phyloP scores from a whole-genome alignment of 75 land plant genomes.

The Sequoia sempervirens region DNA sequence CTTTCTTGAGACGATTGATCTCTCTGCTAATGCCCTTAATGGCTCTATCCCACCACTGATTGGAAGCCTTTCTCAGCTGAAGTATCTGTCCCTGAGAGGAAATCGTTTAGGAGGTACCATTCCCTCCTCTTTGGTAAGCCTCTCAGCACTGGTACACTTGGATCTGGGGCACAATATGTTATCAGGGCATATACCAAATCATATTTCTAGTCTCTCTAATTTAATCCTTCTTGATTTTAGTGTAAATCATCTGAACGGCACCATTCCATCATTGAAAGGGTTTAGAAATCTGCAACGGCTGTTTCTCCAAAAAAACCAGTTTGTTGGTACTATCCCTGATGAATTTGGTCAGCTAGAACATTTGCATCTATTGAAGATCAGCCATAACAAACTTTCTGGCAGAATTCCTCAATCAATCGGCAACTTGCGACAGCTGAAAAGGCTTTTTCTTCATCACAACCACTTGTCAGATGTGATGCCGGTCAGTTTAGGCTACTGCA shows the following conservation, averaged over 20 bases:
- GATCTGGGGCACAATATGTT: conserved; percentile 23
- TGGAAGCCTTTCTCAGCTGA: conserved; percentile 5
- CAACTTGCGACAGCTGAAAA: conserved; percentile 10
- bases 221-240: conserved; percentile 44
- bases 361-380: conserved; percentile 25
- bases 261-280: conserved; percentile 29
- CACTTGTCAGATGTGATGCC: conserved; percentile 23
- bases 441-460: conserved; percentile 27
- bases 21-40: conserved; percentile 12
- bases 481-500: conserved; percentile 17
- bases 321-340: conserved; percentile 16
- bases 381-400: conserved; percentile 32
- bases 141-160: conserved; percentile 19
- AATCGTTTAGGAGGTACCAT: conserved; percentile 18
- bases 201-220: conserved; percentile 21
- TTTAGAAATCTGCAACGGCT: conserved; percentile 17
- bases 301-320: conserved; percentile 21
- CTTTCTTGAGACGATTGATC: conserved; percentile 17
- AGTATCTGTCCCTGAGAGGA: conserved; percentile 11
- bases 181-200: conserved; percentile 39
- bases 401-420: conserved; percentile 19
- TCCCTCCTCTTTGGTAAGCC: conserved; percentile 18
- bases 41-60: conserved; percentile 25
- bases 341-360: conserved; percentile 25
- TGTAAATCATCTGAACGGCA: conserved; percentile 30